These are phyloP conservation scores for Hypoxylon fuscum DNA, from an alignment of 495 filamentous ascomycete genomes.

Conservation along the genomic window DNA sequence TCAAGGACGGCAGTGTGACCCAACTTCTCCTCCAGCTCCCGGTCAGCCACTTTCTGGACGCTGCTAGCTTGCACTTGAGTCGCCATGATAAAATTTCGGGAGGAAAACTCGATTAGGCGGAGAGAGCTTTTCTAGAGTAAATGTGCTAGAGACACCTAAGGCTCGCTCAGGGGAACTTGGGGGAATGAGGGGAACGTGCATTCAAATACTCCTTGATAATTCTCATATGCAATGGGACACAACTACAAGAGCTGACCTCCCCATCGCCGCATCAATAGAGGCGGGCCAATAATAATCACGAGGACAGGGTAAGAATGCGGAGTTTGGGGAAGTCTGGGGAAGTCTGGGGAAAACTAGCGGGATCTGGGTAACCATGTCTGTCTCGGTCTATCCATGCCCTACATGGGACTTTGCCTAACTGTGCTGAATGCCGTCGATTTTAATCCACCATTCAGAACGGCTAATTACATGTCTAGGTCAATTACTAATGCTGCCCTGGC, in stretches of 20 bases:
- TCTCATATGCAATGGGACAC: neutral
- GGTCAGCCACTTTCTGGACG: conserved; percentile 40
- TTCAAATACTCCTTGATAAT: neutral
- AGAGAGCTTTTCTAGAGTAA: neutral
- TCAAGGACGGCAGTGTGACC: conserved; percentile 40
- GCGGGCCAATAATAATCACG: neutral
- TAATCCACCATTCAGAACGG: conserved; percentile 27
- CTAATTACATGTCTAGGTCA: neutral
- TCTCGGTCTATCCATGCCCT: conserved; percentile 6
- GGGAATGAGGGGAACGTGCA: neutral
- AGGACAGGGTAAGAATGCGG: conserved; percentile 17
- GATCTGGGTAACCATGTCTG: conserved; percentile 4
- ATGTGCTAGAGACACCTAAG: neutral
- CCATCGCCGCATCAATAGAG: neutral
- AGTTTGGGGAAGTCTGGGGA: conserved; percentile 28
- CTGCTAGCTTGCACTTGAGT: conserved; percentile 10
- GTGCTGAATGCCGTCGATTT: conserved; percentile 2
- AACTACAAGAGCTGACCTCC: neutral
- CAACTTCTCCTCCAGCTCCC: conserved; percentile 41
- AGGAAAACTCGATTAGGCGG: neutral
- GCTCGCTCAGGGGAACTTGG: neutral
- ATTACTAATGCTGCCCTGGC: neutral
- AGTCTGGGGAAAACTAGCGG: neutral
- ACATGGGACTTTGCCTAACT: conserved; percentile 2
- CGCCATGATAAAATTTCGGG: conserved; percentile 18